phyloP scores from a whole-genome alignment of 2,329 filamentous ascomycete species.

The Colletotrichum liriopes region DNA sequence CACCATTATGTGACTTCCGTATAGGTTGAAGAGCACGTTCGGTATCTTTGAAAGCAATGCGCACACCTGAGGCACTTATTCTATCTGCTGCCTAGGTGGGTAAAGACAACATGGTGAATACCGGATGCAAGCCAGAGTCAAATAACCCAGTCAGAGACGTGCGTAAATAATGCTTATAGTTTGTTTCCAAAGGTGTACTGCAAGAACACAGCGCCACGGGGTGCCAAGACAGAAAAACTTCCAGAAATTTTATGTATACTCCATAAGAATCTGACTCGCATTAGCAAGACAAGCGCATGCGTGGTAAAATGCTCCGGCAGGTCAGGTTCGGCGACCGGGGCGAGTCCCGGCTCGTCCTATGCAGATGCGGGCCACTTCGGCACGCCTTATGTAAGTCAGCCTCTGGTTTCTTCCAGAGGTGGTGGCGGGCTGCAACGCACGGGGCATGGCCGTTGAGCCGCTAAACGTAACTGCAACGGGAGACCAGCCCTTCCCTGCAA shows the following conservation, averaged over 20 bases:
- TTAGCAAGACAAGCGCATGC: slow-evolving; percentile 21
- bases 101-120: background rate
- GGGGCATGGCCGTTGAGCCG: slow-evolving; percentile 48
- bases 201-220: background rate
- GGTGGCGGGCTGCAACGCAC: slow-evolving; percentile 46
- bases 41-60: background rate
- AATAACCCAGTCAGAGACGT: background rate
- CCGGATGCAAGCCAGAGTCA: background rate
- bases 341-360: slow-evolving; percentile 6
- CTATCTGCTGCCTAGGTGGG: background rate
- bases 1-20: background rate
- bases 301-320: slow-evolving; percentile 4
- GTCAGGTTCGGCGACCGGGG: slow-evolving; percentile 12
- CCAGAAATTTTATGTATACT: background rate
- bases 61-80: background rate
- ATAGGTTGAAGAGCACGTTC: too few relatives aligned
- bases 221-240: background rate
- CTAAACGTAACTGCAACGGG: slow-evolving; percentile 27
- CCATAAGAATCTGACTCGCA: slow-evolving; percentile 1
- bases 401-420: background rate
- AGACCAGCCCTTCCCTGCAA: slow-evolving; percentile 40
- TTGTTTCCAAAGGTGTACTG: background rate
- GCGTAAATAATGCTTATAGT: too few relatives aligned
- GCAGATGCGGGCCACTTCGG: slow-evolving; percentile 13
- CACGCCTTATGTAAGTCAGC: slow-evolving; percentile 37